Base-by-base conservation (phyloP, 108 stramenopile species). In the Epithemia pelagica region DNA sequence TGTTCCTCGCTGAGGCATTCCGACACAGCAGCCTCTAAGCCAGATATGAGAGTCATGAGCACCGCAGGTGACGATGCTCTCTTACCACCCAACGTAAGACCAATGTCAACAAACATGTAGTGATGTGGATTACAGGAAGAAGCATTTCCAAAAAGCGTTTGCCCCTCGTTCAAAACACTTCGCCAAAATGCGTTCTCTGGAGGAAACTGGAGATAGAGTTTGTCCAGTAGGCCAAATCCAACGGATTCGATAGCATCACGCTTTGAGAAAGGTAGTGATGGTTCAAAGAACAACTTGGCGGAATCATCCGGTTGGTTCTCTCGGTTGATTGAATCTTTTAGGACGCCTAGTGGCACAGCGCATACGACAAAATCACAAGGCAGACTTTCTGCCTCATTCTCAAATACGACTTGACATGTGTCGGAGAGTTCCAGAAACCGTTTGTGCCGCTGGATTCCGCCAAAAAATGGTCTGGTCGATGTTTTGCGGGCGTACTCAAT, bases 301-400 rank as follows among this genome's bases (percentile, higher is more conserved):
- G 27, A 54, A 37, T 56, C 56, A 7, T 63, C 54, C 22, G 28
- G 59, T 0, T 33, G 29, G 19, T 55, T 54, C 2, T 51, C 30
- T 20, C n/a, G 32, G 0, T 53, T 24, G 3, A 77, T 54, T 21
- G 74, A 65, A 28, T 81, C 74, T 70, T 94, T 94, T 30, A 90
- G 74, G n/a, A 91, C 89, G 10, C 92, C 92, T 22, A 94, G 76
- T 21, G 92, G 92, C 2, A 89, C 65, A 15, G 92, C 83, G 26
- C 82, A 78, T 27, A 94, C 79, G 0, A 79, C 61, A 72, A 82
- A 82, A 62, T 88, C 87, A 58, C 73, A 82, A 54, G 65, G 65
- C 31, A 78, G 64, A 2, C 62, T 72, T 32, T 62, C 19, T 2
- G 61, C 62, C 28, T 74, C 74, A 62, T 80, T 72, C 67, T 72